Evolutionary conservation across 768 basidiomycete species (phyloP), one percentile per base, ranked within the genome.

Genomic region (Psilocybe cyanescens): DNA sequence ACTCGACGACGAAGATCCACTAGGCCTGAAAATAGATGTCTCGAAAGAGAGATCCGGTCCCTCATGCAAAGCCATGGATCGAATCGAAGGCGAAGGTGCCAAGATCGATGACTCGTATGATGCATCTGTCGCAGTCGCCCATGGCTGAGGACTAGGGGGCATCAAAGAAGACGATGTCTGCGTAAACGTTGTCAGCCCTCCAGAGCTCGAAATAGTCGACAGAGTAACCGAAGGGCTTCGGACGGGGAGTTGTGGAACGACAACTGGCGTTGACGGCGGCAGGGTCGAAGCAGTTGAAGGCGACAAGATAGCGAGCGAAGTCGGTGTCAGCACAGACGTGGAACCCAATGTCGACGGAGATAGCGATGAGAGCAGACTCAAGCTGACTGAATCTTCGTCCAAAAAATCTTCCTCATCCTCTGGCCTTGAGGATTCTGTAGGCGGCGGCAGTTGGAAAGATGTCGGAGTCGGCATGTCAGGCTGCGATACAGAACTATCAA

Each of bases 81-180:
- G 72, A 3, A 84, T 76, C 19, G 89, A 88, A 16, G 89, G 90
- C 2, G 92, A 92, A 0, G 91, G 87, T 4, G 76, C 78, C 24
- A 94, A 76, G n/a, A 90, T 75, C 1, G 90, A 90, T 0, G 92
- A 92, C 19, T 93, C 91, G 63, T 89, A 94, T 0, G 92, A 89
- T 8, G 79, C 69, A 57, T 91, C 86, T 0, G 87, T 88, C 67
- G 86, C 87, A 2, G 81, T 71, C 2, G 82, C 86, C 88, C 90
- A 93, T 68, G 54, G 63, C 19, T 71, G 75, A 62, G 68, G 80
- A 62, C 75, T 82, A 17, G 71, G 75, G 17, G 80, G 78, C 1
- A 70, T 70, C 3, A 75, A 73, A 2, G 76, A 76, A 12, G 70
- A 71, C 4, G 75, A 73, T 45, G 74, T 59, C 56, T 77, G 65